Percentiles rank a stretch among this genome's conserved stretches.
These are phyloP conservation scores for Podaxis sp. DNA, from an alignment of 768 basidiomycete species.

Conservation along the genomic window DNA sequence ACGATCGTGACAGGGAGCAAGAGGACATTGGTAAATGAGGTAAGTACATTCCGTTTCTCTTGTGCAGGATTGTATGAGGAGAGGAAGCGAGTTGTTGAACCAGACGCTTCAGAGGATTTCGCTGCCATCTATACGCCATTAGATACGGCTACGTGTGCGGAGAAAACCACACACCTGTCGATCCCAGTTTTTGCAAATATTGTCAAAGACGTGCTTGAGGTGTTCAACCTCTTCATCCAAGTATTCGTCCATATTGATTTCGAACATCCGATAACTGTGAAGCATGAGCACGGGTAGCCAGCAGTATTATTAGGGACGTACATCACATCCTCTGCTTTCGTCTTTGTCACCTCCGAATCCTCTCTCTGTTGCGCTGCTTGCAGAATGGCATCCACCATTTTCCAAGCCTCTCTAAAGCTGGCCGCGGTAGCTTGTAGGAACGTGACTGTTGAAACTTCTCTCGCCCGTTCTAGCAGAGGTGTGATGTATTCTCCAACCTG, in stretches of 20 bases:
- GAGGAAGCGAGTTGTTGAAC: constrained; percentile 58
- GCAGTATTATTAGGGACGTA: constrained; percentile 36
- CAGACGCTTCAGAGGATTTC: constrained; percentile 14
- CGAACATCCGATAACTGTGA: constrained; percentile 88
- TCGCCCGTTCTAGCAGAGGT: constrained; percentile 72
- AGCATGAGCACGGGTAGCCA: constrained; percentile 13
- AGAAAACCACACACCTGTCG: constrained; percentile 47
- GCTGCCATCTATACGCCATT: constrained; percentile 8
- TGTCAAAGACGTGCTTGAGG: constrained; percentile 71
- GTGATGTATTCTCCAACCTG: constrained; percentile 89
- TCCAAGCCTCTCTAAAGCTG: constrained; percentile 84
- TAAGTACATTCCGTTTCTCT: constrained; percentile 89
- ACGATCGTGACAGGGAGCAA: constrained; percentile 96
- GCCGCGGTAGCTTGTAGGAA: constrained; percentile 89
- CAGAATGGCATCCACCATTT: constrained; percentile 77
- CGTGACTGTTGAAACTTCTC: constrained; percentile 66
- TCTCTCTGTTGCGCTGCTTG: constrained; percentile 47
- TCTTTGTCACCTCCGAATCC: constrained; percentile 42
- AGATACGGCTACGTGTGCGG: not conserved
- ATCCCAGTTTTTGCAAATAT: constrained; percentile 81
- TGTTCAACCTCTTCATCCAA: constrained; percentile 90
- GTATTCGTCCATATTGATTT: constrained; percentile 96
- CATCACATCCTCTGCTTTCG: constrained; percentile 81
- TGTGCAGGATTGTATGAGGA: constrained; percentile 85
- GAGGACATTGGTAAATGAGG: constrained; percentile 87